Evolutionary conservation across 495 filamentous ascomycete genomes (phyloP), one percentile per base, ranked within the genome.

Genomic region (Penicillium egyptiacum): DNA sequence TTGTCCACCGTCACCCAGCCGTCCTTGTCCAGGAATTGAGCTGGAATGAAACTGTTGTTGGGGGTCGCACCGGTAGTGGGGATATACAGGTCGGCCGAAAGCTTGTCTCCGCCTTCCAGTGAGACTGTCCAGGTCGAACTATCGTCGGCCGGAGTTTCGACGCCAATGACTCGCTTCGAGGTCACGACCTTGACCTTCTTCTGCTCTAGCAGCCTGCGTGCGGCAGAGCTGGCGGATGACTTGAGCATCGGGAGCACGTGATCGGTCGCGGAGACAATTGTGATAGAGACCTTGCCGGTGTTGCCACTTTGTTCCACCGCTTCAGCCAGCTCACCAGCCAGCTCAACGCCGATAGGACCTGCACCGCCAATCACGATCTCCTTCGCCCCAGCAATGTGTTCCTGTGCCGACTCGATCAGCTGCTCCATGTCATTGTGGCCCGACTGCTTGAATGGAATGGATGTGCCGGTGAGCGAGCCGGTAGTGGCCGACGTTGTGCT

Each of bases 331-430:
- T 89, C 87, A 33, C 78, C 86, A 1, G 79, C 78, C 1, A 83
- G 56, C 59, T 89, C 86, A 42, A 90, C 79, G 11, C 86, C 89
- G 3, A 87, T 82, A 4, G 84, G 72, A 0, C 90, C 90, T 0
- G 77, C 89, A 30, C 90, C 90, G 6, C 76, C 85, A 42, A 90
- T 69, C 5, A 87, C 79, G 54, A 92, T 83, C 20, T 71, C 78
- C 48, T 82, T 79, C 20, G 87, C 87, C 1, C 37, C 56, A 4
- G 71, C 58, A 49, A 90, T 78, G 19, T 63, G 42, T 9, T 75
- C 52, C 44, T 80, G 80, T 30, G 80, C 74, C 3, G 65, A 58
- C 45, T 78, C 63, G 46, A 86, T 69, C 5, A 65, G 42, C 4
- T 71, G 46, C 33, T 74, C 66, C n/a, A 78, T 78, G 46, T 76